phyloP scores from a whole-genome alignment of 2,329 filamentous ascomycete genomes.

The Epichloe brachyelytri region DNA sequence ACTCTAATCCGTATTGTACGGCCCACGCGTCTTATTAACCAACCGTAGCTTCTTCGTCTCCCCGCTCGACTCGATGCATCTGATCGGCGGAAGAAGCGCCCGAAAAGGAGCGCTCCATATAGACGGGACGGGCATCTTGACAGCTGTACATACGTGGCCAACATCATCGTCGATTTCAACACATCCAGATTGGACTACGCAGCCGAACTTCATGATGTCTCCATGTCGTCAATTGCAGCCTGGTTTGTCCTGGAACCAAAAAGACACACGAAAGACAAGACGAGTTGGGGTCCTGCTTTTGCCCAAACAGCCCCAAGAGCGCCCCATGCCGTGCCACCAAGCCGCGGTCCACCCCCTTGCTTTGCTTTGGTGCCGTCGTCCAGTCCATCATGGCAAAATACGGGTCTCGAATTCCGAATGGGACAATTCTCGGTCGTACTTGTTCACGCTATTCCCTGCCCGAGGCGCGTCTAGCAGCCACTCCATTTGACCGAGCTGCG shows the following conservation, averaged over 20 bases:
- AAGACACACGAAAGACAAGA: background rate
- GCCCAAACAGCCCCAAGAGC: background rate
- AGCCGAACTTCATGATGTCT: background rate
- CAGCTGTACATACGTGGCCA: background rate
- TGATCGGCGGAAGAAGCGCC: too few relatives aligned
- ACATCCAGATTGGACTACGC: background rate
- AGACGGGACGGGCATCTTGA: too few relatives aligned
- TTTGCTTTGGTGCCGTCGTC: background rate
- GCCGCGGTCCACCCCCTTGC: background rate
- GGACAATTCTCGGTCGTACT: constrained; percentile 23
- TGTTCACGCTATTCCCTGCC: constrained; percentile 14
- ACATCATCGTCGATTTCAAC: background rate
- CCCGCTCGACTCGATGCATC: too few relatives aligned
- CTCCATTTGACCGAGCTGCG: constrained; percentile 12
- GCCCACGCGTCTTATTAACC: background rate
- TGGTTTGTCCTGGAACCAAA: background rate
- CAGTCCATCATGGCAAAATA: background rate
- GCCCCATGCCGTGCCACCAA: background rate
- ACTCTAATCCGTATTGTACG: background rate
- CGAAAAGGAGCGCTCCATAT: too few relatives aligned
- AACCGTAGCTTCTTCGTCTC: too few relatives aligned
- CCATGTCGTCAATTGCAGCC: background rate
- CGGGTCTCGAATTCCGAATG: constrained; percentile 13
- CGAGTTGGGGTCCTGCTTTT: background rate
- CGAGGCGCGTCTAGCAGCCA: constrained; percentile 1